Evolutionary conservation across 2,329 filamentous ascomycete species (phyloP), one percentile per base, ranked within the genome.

Genomic region (Dactylella cylindrospora): DNA sequence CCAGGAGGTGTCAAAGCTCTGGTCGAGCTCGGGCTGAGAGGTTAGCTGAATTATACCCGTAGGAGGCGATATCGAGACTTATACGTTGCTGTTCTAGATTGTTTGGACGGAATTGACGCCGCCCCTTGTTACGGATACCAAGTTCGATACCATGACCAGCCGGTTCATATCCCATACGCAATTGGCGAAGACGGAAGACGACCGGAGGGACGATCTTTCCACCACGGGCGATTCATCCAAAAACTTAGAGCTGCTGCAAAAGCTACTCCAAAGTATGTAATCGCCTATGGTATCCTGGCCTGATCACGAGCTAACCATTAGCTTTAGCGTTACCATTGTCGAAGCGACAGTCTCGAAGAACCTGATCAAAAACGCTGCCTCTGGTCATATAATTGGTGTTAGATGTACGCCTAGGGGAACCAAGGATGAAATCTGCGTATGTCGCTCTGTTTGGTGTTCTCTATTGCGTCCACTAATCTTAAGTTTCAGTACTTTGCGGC

Each of bases 191-290:
- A 72, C 10, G 78, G 78, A 31, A 77, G 76, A 67, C 74, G 78
- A 65, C 84, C 86, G 1, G 80, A 88, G 70, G 93, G 93, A 31
- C 78, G 86, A 65, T 81, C 81, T 39, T 98, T 98, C 73, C 93
- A 98, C 76, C 93, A 98, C 75, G 93, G 93, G 39, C 83, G 89
- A 68, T 96, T 98, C 74, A 89, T 98, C 69, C 82, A 80, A 74
- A 84, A 88, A 71, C 76, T 98, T 66, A 83, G 93, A 60, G 79
- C 80, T 68, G 85, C 88, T 20, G 90, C 54, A 75, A 83, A 70
- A 78, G 75, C 13, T 84, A 90, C 70, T 78, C 84, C 65, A 95
- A 96, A 65, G 67, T 69, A 65, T 28, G 62, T 52, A 29, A 32
- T 15, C 22, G 13, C 20, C 17, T 25, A 41, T 41, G 20, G 23